Percentiles rank a stretch among this genome's conserved stretches.
These are phyloP conservation scores for Cyclotella atomus DNA, from an alignment of 108 stramenopile genomes.

Conservation along the genomic window DNA sequence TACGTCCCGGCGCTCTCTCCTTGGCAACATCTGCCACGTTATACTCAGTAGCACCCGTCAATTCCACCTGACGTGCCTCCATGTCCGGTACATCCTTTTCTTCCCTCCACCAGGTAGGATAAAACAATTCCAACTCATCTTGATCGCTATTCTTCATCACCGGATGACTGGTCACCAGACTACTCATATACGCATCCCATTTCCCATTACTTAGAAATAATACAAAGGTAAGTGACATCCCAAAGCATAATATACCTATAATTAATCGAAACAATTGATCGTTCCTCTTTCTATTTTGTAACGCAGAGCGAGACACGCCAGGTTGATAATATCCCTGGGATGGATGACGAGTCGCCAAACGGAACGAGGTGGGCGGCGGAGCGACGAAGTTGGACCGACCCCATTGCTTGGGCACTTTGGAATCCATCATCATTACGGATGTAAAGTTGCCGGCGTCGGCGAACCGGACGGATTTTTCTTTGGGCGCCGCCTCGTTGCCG, in stretches of 20 bases:
- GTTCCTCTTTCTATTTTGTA: conserved; percentile 27
- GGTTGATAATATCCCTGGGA: conserved; percentile 8
- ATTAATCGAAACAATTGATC: conserved; percentile 30
- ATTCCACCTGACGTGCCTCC: conserved; percentile 31
- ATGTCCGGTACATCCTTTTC: conserved; percentile 33
- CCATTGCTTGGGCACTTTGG: not conserved
- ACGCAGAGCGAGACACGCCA: not conserved
- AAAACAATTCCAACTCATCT: conserved; percentile 6
- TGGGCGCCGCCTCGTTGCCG: conserved; percentile 1
- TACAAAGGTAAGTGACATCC: conserved; percentile 22
- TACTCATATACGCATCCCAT: conserved; percentile 21
- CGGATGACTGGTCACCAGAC: conserved; percentile 26
- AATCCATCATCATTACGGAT: conserved; percentile 9
- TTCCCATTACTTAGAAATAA: conserved; percentile 27
- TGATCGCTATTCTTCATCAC: conserved; percentile 1
- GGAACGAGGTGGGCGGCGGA: conserved; percentile 28
- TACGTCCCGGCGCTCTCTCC: conserved; percentile 29
- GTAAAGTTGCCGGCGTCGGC: not conserved
- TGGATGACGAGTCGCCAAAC: conserved; percentile 33
- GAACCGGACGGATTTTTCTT: not conserved
- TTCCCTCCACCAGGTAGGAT: conserved; percentile 54
- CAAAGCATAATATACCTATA: conserved; percentile 33
- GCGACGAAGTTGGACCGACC: conserved; percentile 14
- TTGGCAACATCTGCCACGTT: conserved; percentile 31
- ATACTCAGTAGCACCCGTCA: conserved; percentile 19